Conservation (phyloP, 176 grass and related monocot genomes). For the Canna indica region DNA sequence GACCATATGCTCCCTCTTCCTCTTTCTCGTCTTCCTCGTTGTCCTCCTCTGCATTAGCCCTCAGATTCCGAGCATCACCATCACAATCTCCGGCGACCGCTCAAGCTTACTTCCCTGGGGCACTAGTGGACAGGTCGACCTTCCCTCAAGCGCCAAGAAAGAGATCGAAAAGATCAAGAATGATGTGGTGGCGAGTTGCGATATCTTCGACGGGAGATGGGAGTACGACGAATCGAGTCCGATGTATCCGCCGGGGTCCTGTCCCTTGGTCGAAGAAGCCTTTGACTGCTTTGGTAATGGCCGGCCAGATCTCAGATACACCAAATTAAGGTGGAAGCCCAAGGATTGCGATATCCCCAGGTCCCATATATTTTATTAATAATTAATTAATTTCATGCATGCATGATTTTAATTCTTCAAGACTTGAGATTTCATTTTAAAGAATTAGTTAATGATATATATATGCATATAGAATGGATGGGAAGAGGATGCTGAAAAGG, state of each 20-base stretch:
- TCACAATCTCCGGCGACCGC: neutral
- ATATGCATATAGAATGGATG: constrained; percentile 34
- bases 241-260: constrained; percentile 18
- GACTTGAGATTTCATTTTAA: neutral
- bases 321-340: constrained; percentile 15
- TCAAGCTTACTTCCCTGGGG: neutral
- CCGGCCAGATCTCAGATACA: constrained; percentile 14
- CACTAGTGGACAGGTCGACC: neutral
- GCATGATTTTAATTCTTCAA: neutral
- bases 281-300: constrained; percentile 17
- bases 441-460: neutral
- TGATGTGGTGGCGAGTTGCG: neutral
- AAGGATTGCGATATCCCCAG: constrained; percentile 5
- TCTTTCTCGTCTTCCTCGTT: neutral
- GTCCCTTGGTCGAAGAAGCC: constrained; percentile 11
- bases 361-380: neutral
- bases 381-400: neutral
- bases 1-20: neutral
- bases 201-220: constrained; percentile 21
- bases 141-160: neutral
- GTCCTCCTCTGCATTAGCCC: neutral
- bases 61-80: neutral
- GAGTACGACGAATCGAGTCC: constrained; percentile 5
- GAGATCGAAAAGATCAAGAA: neutral
- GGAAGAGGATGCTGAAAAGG: constrained; percentile 57